Evolutionary conservation across 352 stramenopile species (phyloP).

Genomic region (Globisporangium nodosum): DNA sequence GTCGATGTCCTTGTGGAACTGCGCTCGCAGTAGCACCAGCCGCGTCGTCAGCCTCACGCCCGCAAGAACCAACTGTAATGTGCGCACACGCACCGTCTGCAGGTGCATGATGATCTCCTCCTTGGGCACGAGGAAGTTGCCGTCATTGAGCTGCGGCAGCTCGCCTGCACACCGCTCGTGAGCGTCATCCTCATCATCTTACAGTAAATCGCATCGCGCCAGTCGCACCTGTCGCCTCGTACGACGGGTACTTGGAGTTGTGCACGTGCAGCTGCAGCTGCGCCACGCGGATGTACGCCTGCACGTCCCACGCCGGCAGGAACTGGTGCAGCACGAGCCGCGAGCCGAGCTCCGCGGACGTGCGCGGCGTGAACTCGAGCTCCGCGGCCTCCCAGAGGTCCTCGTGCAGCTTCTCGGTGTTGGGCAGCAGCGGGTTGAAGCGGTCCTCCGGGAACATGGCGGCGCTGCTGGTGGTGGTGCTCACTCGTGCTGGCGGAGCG

Average conservation of each 20-base stretch:
- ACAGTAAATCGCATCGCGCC: background rate
- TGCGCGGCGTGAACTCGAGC: slow-evolving; percentile 57
- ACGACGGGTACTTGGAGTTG: slow-evolving; percentile 79
- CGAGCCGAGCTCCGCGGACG: slow-evolving; percentile 62
- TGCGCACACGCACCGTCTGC: slow-evolving; percentile 46
- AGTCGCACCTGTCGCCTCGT: slow-evolving; percentile 62
- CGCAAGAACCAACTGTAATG: no score
- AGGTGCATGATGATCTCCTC: slow-evolving; percentile 84
- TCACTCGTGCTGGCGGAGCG: background rate
- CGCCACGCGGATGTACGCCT: slow-evolving; percentile 80
- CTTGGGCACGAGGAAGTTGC: slow-evolving; percentile 82
- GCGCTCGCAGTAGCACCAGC: background rate
- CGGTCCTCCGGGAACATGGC: slow-evolving; percentile 77
- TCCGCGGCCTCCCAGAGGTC: slow-evolving; percentile 45
- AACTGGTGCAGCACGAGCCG: slow-evolving; percentile 80
- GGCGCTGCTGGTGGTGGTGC: background rate
- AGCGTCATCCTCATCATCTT: background rate
- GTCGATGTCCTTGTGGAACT: slow-evolving; percentile 84
- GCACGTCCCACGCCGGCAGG: slow-evolving; percentile 75
- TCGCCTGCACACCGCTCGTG: slow-evolving; percentile 27
- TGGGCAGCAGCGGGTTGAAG: slow-evolving; percentile 71
- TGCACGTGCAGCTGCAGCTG: slow-evolving; percentile 74
- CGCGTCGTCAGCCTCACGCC: no score
- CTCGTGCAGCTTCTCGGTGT: slow-evolving; percentile 64
- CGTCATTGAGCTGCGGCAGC: slow-evolving; percentile 79